Conservation (phyloP, 2,329 filamentous ascomycete species). For the Aspergillus sojae region DNA sequence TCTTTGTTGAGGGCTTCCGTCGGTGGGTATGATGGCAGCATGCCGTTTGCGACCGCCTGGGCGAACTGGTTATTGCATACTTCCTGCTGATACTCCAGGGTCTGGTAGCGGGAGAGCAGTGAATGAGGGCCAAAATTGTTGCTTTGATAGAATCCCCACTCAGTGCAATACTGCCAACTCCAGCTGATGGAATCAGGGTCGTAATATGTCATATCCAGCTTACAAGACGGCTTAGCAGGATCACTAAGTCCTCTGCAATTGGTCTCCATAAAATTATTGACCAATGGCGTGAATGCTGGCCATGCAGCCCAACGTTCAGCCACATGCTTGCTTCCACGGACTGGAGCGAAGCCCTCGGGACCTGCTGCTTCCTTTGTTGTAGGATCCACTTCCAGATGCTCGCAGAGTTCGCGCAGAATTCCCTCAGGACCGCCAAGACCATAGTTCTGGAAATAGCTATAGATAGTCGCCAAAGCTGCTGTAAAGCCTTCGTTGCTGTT, state of each 20-base stretch:
- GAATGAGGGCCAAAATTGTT: constrained; percentile 53
- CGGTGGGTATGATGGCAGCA: constrained; percentile 47
- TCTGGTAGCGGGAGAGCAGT: constrained; percentile 52
- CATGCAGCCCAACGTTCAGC: constrained; percentile 48
- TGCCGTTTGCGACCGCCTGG: constrained; percentile 37
- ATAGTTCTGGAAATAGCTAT: constrained; percentile 48
- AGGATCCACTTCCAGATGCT: constrained; percentile 50
- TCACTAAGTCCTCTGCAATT: constrained; percentile 41
- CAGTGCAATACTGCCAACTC: constrained; percentile 57
- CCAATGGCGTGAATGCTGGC: constrained; percentile 37
- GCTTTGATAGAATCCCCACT: constrained; percentile 56
- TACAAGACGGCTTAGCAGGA: constrained; percentile 35
- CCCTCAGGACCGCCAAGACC: constrained; percentile 43
- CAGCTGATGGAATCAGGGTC: constrained; percentile 47
- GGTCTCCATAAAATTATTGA: constrained; percentile 45
- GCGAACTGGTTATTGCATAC: constrained; percentile 55
- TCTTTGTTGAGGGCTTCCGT: constrained; percentile 43
- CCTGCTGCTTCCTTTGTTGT: constrained; percentile 38
- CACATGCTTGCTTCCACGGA: constrained; percentile 44
- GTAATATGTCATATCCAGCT: constrained; percentile 37
- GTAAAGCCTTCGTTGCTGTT: constrained; percentile 54
- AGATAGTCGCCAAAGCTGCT: constrained; percentile 44
- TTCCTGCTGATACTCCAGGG: constrained; percentile 46
- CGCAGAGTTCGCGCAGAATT: constrained; percentile 48
- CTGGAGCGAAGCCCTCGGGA: constrained; percentile 45